Conservation (phyloP, 2,329 filamentous ascomycete genomes). For the Colletotrichum gigasporum region DNA sequence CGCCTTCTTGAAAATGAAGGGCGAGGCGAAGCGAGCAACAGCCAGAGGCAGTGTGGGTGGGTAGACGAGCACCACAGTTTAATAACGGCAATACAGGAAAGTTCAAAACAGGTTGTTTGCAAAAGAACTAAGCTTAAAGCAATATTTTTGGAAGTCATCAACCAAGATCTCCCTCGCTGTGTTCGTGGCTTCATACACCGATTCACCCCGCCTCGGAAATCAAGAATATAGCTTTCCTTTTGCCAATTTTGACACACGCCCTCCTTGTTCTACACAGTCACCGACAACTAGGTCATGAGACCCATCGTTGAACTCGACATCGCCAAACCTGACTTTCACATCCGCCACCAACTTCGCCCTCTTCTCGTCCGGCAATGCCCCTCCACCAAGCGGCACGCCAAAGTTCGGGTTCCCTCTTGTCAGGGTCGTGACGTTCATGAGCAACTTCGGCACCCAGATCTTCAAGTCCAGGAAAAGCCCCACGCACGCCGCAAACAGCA, state of each 20-base stretch:
- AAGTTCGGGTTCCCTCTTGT: conserved; percentile 4
- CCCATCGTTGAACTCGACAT: background rate
- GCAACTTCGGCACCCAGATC: background rate
- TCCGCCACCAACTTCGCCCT: background rate
- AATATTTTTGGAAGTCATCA: too few relatives aligned
- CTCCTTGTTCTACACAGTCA: background rate
- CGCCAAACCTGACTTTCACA: conserved; percentile 5
- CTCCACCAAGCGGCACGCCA: background rate
- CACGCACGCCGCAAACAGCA: background rate
- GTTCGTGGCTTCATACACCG: too few relatives aligned
- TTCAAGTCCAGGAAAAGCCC: background rate
- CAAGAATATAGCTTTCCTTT: too few relatives aligned
- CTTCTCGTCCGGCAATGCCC: background rate
- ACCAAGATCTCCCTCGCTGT: too few relatives aligned
- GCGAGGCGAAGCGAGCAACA: too few relatives aligned
- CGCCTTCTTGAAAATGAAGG: too few relatives aligned
- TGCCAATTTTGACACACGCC: background rate
- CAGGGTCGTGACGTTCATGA: background rate
- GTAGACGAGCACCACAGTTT: too few relatives aligned
- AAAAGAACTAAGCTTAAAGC: too few relatives aligned
- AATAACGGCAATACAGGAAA: too few relatives aligned
- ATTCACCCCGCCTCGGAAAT: too few relatives aligned
- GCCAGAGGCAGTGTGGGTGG: too few relatives aligned
- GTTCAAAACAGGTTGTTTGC: too few relatives aligned
- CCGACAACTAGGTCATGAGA: background rate